Base-by-base conservation (phyloP, 352 stramenopile species). In the Pilasporangium apinafurcum region DNA sequence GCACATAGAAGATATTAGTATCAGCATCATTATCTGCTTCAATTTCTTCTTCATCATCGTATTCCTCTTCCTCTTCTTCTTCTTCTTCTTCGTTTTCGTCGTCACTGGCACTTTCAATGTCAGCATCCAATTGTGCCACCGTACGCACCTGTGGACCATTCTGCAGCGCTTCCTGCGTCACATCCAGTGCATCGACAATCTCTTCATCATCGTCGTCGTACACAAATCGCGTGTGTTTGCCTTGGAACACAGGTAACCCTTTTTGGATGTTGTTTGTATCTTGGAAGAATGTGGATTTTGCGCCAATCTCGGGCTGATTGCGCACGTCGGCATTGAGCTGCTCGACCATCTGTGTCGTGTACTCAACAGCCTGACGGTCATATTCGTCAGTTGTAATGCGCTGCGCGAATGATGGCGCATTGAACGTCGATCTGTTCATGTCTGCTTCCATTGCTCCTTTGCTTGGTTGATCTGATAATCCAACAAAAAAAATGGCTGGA, bases 171-270 rank as follows among this genome's bases (percentile, higher is more conserved):
- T 79, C 47, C 38, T 84, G 43, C 37, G 72, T 86, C 39, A 84
- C 72, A 46, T 88, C 76, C 18, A 88, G 62, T 1, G 61, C 73
- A 6, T 40, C 71, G 27, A 85, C 56, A 48, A 89, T 85, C 46
- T 81, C 65, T 8, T 81, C 64, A 1, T 85, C 72, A 7, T 83
- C 69, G 10, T 83, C 68, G 44, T 89, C 77, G 60, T 89, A 89
- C 39, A 89, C 63, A 33, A 89, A 88, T 25, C 76, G 73, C 56
- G 73, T 88, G 69, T 88, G 76, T 49, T 76, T 84, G 22, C 76
- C 76, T 53, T 86, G 76, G 53, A 88, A 88, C 10, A 88, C 65
- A 1, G 76, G 76, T 25, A 88, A 63, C 5, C 76, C 76, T 17
- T 56, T 61, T 37, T 56, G 39, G 37, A 86, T 56, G 55, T 88